phyloP scores from a whole-genome alignment of 257 asterid genomes.

The Penstemon newberryi region DNA sequence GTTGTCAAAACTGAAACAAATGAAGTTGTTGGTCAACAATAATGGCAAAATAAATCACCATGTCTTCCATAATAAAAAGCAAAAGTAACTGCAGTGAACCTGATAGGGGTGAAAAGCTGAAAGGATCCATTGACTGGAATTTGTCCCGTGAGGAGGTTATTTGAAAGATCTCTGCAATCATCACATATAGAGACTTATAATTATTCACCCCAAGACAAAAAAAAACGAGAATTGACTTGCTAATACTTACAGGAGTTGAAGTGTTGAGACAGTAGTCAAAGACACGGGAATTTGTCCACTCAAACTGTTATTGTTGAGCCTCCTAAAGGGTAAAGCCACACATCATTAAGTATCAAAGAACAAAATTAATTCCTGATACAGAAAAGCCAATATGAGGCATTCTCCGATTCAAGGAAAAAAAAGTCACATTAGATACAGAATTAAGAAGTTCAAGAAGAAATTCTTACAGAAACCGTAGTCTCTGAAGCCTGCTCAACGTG shows the following conservation, averaged over 20 bases:
- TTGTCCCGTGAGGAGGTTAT: conserved; percentile 57
- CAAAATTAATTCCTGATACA: conserved; percentile 4
- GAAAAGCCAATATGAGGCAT: conserved; percentile 5
- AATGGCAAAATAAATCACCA: conserved; percentile 24
- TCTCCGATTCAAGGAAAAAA: not conserved
- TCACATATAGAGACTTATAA: conserved; percentile 25
- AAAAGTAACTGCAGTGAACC: conserved; percentile 33
- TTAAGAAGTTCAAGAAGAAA: conserved; percentile 17
- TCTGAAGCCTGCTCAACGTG: conserved; percentile 72
- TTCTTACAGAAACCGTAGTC: conserved; percentile 78
- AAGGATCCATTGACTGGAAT: conserved; percentile 91
- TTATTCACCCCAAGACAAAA: conserved; percentile 18
- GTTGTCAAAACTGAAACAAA: conserved; percentile 58
- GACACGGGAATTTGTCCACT: conserved; percentile 68
- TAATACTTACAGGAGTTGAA: conserved; percentile 94
- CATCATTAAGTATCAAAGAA: conserved; percentile 24
- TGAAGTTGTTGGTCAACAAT: conserved; percentile 29
- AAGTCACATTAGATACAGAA: conserved; percentile 9
- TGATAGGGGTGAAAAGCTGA: conserved; percentile 87
- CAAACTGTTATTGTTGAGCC: conserved; percentile 93
- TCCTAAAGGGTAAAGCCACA: conserved; percentile 47
- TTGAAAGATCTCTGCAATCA: conserved; percentile 86
- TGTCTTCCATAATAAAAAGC: not conserved
- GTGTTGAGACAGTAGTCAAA: conserved; percentile 57
- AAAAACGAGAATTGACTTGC: conserved; percentile 8